These are phyloP conservation scores for Fusarium sp. DNA, from an alignment of 2,329 filamentous ascomycete genomes.

Conservation along the genomic window DNA sequence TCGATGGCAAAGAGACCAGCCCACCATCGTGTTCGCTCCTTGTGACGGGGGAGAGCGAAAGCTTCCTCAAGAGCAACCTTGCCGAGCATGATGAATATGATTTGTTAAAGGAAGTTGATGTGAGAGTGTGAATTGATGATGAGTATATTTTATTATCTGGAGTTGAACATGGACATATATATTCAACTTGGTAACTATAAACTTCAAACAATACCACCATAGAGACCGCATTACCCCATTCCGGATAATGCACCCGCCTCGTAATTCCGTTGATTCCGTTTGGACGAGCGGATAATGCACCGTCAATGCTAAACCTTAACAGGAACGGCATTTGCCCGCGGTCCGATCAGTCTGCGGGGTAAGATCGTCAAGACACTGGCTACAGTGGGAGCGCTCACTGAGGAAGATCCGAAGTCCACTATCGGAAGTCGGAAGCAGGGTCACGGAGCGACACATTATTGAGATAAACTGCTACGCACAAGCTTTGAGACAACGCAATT, in stretches of 20 bases:
- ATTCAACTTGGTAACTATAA: background rate
- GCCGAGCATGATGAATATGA: constrained; percentile 58
- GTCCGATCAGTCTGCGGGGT: constrained; percentile 21
- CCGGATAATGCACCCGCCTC: constrained; percentile 20
- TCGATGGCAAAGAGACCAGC: constrained; percentile 68
- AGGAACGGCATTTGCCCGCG: constrained; percentile 1
- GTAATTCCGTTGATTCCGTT: background rate
- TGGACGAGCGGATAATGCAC: constrained; percentile 27
- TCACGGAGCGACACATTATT: background rate
- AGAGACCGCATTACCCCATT: background rate
- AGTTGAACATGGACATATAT: constrained; percentile 2
- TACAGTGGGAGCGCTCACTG: background rate
- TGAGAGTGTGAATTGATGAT: background rate
- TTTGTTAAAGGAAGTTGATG: background rate
- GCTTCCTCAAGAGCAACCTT: constrained; percentile 72
- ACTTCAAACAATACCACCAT: background rate
- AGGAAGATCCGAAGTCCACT: constrained; percentile 3
- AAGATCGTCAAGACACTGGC: background rate
- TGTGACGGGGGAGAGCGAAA: constrained; percentile 67
- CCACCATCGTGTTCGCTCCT: constrained; percentile 69
- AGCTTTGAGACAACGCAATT: background rate
- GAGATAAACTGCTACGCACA: background rate
- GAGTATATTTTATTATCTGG: background rate
- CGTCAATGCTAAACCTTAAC: background rate
- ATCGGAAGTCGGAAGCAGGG: constrained; percentile 33